phyloP scores from a whole-genome alignment of 2,329 filamentous ascomycete genomes.

The Pseudofabraea citricarpa region DNA sequence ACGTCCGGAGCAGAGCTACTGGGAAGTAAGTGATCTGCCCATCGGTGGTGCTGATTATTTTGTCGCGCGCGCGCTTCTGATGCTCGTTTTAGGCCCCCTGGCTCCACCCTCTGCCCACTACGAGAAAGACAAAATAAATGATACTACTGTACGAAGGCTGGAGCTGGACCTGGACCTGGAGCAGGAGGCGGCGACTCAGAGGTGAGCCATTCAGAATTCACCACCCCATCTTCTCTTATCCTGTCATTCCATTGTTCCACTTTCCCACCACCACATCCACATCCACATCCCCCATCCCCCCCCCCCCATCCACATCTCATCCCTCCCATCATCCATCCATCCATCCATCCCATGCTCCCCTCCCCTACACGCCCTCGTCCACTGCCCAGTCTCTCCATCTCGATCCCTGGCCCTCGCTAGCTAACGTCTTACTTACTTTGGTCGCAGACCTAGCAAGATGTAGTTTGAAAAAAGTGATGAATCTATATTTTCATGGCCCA shows the following conservation, averaged over 20 bases:
- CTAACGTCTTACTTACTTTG: conserved; percentile 1
- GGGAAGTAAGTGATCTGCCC: no score
- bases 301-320: neutral
- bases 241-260: neutral
- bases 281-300: neutral
- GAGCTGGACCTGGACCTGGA: no score
- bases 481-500: no score
- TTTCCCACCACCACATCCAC: neutral
- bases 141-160: no score
- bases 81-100: no score
- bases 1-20: no score
- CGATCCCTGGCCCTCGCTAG: neutral
- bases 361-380: neutral
- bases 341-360: neutral
- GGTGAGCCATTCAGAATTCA: no score
- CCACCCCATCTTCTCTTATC: neutral
- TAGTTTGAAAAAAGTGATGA: conserved; percentile 1
- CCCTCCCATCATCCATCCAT: neutral
- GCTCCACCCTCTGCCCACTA: no score
- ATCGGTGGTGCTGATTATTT: no score
- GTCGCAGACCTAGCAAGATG: neutral
- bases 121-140: no score
- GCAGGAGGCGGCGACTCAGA: no score
- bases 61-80: no score
- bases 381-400: neutral